Percentiles rank a stretch among this genome's conserved stretches.
Evolutionary conservation across 2,329 filamentous ascomycete genomes (phyloP).

Genomic region (Chlorencoelia australis): DNA sequence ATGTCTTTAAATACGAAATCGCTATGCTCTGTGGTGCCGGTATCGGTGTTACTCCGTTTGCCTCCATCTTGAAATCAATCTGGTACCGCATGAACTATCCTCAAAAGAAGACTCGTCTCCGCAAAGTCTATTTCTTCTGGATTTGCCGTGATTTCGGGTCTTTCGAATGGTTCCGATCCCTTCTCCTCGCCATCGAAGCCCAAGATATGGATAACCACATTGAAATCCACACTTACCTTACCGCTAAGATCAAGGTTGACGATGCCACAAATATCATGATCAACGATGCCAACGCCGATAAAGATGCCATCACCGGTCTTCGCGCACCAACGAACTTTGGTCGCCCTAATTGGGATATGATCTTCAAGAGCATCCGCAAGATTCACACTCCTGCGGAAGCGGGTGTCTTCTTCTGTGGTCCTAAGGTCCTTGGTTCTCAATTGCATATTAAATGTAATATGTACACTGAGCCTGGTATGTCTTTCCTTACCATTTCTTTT

Average conservation of each 20-base stretch:
- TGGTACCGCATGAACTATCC: constrained; percentile 92
- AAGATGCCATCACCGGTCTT: constrained; percentile 75
- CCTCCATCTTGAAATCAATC: constrained; percentile 80
- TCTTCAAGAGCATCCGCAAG: constrained; percentile 75
- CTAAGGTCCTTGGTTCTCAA: constrained; percentile 66
- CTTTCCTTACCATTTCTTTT: constrained; percentile 16
- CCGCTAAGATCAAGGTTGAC: constrained; percentile 75
- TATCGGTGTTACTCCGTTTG: constrained; percentile 80
- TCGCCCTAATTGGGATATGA: constrained; percentile 82
- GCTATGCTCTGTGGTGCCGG: constrained; percentile 71
- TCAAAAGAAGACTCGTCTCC: constrained; percentile 65
- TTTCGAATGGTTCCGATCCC: constrained; percentile 81
- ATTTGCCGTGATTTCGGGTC: constrained; percentile 80
- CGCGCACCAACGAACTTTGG: constrained; percentile 79
- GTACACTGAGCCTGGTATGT: constrained; percentile 73
- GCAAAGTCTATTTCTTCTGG: constrained; percentile 92
- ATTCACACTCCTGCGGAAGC: constrained; percentile 64
- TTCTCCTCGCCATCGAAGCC: constrained; percentile 75
- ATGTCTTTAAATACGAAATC: constrained; percentile 83
- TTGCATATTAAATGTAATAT: constrained; percentile 80
- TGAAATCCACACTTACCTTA: constrained; percentile 84
- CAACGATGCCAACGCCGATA: constrained; percentile 76
- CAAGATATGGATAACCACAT: constrained; percentile 77
- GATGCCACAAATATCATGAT: constrained; percentile 90
- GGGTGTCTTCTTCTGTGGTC: constrained; percentile 78